Evolutionary conservation across 2,329 filamentous ascomycete genomes (phyloP).

Genomic region (Venturia effusa): DNA sequence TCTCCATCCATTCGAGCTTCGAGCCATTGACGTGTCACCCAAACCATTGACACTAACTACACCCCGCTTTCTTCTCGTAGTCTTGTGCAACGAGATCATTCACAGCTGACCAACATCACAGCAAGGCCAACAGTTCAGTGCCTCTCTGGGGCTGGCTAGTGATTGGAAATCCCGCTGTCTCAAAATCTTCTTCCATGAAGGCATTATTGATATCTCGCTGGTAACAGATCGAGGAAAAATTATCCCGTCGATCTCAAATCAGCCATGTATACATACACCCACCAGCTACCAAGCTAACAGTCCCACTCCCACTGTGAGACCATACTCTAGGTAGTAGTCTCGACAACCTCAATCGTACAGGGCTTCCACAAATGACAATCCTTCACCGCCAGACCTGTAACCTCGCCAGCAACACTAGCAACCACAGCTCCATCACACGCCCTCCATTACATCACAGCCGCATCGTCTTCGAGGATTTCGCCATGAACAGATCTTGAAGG

Average conservation of each 20-base stretch:
- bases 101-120: neutral
- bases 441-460: neutral
- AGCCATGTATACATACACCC: too few relatives aligned
- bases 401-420: neutral
- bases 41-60: too few relatives aligned
- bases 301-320: too few relatives aligned
- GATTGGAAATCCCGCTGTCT: too few relatives aligned
- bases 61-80: neutral
- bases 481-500: too few relatives aligned
- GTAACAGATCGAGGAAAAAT: too few relatives aligned
- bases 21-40: neutral
- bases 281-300: too few relatives aligned
- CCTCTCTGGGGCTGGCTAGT: too few relatives aligned
- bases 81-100: neutral
- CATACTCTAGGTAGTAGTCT: neutral
- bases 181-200: too few relatives aligned
- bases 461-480: neutral
- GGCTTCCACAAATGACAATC: neutral
- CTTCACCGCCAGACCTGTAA: neutral
- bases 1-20: neutral
- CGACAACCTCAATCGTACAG: neutral
- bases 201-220: too few relatives aligned
- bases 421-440: neutral
- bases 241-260: too few relatives aligned
- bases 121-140: too few relatives aligned